Base-by-base conservation (phyloP, 768 basidiomycete genomes). In the Termitomyces sp. region DNA sequence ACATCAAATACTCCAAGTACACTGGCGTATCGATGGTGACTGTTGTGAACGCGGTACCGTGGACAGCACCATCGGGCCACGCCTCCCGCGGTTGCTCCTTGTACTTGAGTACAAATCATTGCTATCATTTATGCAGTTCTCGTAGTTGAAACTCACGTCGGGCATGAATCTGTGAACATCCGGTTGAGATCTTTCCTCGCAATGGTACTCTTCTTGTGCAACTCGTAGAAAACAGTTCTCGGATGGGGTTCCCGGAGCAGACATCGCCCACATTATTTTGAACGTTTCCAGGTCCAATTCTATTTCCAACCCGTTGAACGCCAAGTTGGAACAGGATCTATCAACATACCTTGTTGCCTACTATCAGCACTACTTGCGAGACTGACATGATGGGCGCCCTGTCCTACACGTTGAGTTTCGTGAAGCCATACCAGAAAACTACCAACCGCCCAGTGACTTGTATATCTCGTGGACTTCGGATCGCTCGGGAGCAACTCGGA, bases 321-420 rank as follows among this genome's bases (percentile, higher is more conserved):
- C 10, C 36, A 10, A 22, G 4, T 31, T 29, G 4, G 20, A 14
- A 26, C 12, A 20, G 16, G 27, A 48, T 14, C 42, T 7, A 31
- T 18, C n/a, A 16, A 53, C 65, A 52, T 56, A 85, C 89, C 74
- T 66, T 77, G 79, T 63, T 84, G 77, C 32, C 76, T 73, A 5
- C 57, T 64, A 58, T 85, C 81, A 10, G 72, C 70, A 9, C 69
- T 76, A 13, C 46, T 55, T 1, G 81, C 80, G 18, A 75, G 69
- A 46, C 81, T 86, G 59, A 91, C 85, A 76, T 90, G 86, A 62
- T 92, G 88, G 1, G 89, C 91, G 26, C 90, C 91, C 91, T 93
- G 44, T 29, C 20, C 16, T 37, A 26, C 34, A 18, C 3, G 8
- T 39, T 44, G 24, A 59, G 18, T 31, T 13, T 20, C 22, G 14